A percentile compares a stretch with the other conserved stretches of the same genome.
Conservation (phyloP, 371 early-diverging fungal species). For the Mortierella sp. region DNA sequence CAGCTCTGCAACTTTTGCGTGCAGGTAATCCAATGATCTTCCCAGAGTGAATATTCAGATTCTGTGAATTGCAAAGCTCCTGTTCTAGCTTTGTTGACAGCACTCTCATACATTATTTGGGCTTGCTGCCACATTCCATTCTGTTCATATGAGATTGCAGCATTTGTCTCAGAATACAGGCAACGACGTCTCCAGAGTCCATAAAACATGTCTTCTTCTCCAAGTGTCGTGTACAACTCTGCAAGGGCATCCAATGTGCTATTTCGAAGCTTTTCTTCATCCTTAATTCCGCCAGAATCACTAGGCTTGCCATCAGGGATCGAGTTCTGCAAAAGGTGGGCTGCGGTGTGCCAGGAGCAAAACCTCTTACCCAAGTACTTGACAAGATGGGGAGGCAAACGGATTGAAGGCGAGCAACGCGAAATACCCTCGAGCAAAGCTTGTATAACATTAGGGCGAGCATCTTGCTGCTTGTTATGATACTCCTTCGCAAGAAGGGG, state of each 20-base stretch:
- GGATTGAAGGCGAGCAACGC: conserved; percentile 77
- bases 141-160: conserved; percentile 97
- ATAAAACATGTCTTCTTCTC: conserved; percentile 92
- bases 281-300: conserved; percentile 70
- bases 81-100: conserved; percentile 92
- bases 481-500: conserved; percentile 92
- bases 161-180: conserved; percentile 94
- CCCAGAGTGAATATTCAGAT: conserved; percentile 97
- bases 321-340: conserved; percentile 78
- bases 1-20: conserved; percentile 97
- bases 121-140: conserved; percentile 95
- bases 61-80: conserved; percentile 94
- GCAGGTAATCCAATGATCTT: conserved; percentile 96
- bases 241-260: conserved; percentile 91
- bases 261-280: conserved; percentile 91
- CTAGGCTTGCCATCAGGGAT: conserved; percentile 60
- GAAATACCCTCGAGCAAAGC: conserved; percentile 89
- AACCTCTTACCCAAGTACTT: conserved; percentile 92
- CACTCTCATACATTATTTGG: conserved; percentile 93
- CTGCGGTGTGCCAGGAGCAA: conserved; percentile 92
- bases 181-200: conserved; percentile 96
- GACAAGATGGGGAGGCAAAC: conserved; percentile 93
- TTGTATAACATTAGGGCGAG: conserved; percentile 94
- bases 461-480: conserved; percentile 82
- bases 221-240: conserved; percentile 82